Conservation (phyloP, 257 asterid genomes). For the Solanum pimpinellifolium region DNA sequence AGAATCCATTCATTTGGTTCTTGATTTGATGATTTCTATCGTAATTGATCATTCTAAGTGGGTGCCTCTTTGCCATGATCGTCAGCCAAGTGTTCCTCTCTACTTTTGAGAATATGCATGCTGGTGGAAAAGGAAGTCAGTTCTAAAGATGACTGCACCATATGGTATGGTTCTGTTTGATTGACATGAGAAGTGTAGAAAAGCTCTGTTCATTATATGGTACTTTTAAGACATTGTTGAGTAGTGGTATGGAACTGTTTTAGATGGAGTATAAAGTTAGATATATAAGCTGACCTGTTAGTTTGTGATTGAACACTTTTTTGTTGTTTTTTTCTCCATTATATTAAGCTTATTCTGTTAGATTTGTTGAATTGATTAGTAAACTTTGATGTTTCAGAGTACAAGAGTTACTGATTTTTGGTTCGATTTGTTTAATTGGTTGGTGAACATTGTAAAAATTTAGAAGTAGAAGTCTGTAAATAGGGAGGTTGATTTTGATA, state of each 20-base stretch:
- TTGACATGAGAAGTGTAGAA: not conserved
- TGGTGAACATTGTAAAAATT: not conserved
- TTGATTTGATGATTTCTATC: not conserved
- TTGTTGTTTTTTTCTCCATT: not conserved
- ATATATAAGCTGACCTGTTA: not conserved
- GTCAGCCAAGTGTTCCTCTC: conserved; percentile 37
- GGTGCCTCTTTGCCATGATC: conserved; percentile 18
- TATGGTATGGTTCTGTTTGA: not conserved
- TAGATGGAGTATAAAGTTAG: not conserved
- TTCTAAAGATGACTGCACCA: conserved; percentile 22
- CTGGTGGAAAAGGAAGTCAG: conserved; percentile 27
- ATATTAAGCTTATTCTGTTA: not conserved
- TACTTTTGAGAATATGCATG: conserved; percentile 41
- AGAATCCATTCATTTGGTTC: not conserved
- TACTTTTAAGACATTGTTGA: not conserved
- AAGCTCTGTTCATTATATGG: not conserved
- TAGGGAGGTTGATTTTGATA: not conserved
- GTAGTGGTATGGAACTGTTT: not conserved
- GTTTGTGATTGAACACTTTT: not conserved
- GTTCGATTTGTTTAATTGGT: not conserved
- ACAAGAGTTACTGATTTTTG: not conserved
- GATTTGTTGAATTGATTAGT: not conserved
- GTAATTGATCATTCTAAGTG: conserved; percentile 14
- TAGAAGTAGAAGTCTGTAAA: not conserved
- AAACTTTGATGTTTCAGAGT: not conserved